A percentile compares a stretch with the other conserved stretches of the same genome.
Conservation (phyloP, 345 rosid genomes). For the Moricandia moricandioides region DNA sequence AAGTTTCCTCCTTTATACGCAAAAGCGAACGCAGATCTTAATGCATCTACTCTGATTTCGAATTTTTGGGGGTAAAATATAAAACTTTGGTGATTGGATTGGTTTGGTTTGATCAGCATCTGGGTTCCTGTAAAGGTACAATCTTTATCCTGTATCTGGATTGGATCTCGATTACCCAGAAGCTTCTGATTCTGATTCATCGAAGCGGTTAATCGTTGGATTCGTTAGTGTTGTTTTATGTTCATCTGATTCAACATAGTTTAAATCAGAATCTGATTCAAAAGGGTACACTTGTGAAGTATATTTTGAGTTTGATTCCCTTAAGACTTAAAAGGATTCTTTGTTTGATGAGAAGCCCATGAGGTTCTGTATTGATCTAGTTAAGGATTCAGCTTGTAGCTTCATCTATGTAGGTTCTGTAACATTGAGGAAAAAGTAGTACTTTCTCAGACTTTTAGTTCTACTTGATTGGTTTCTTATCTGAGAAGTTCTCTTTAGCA, state of each 20-base stretch:
- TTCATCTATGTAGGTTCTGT: neutral
- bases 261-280: slow-evolving; percentile 17
- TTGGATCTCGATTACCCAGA: slow-evolving; percentile 18
- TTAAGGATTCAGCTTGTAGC: slow-evolving; percentile 4
- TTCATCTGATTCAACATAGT: neutral
- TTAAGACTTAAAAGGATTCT: neutral
- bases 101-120: slow-evolving; percentile 29
- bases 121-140: slow-evolving; percentile 34
- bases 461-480: slow-evolving; percentile 12
- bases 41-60: slow-evolving; percentile 28
- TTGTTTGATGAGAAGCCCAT: slow-evolving; percentile 7
- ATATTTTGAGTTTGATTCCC: slow-evolving; percentile 23
- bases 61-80: neutral
- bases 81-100: slow-evolving; percentile 5
- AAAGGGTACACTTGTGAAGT: slow-evolving; percentile 18
- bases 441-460: neutral
- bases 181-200: slow-evolving; percentile 13
- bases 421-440: neutral
- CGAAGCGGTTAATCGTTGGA: slow-evolving; percentile 8
- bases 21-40: slow-evolving; percentile 33
- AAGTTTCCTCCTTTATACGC: slow-evolving; percentile 34
- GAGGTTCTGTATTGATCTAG: slow-evolving; percentile 9
- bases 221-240: slow-evolving; percentile 22
- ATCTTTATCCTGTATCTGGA: slow-evolving; percentile 4
- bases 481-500: neutral